Base-by-base conservation (phyloP, 495 filamentous ascomycete species). In the Talaromyces stipitatus region DNA sequence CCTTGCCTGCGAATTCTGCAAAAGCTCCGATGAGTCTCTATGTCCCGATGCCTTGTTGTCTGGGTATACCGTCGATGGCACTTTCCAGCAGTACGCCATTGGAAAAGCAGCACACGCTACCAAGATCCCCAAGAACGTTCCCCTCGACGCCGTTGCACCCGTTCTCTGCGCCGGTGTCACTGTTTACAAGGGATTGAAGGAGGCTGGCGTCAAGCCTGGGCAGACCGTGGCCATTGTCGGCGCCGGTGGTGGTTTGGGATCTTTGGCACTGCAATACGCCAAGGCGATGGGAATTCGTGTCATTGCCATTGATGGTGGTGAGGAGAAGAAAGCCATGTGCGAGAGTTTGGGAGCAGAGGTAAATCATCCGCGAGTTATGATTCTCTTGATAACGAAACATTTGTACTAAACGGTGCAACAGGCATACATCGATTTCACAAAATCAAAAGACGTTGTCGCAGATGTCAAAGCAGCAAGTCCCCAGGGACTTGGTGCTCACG, bases 151-250 rank as follows among this genome's bases (percentile, higher is more conserved):
- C 16, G 77, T 91, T 27, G 82, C 91, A 7, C 91, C 91, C n/a
- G 82, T 95, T 47, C 81, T 96, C 8, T 94, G 89, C 67, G 91
- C 89, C 53, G 91, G 91, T 66, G 85, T 96, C 66, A 96, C 91
- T 24, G 91, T 94, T 60, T 96, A 95, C 78, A 95, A 95, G 73
- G 91, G 88, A 16, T 68, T 96, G 46, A 95, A 95, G 73, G 89
- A 92, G 69, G 88, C 88, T 2, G 83, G 82, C 11, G 84, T 76
- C 0, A 71, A 80, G 2, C 82, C 90, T 0, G 91, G 91, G 28
- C 82, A 94, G 70, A 85, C 78, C 22, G 84, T 96, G 8, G 90
- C 88, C 59, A 86, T 96, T 59, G 89, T 92, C 48, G 91, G 91
- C 57, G 91, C 90, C 8, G 91, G 90, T 22, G 91, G 91, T 66